Evolutionary conservation across 176 grass and related monocot species (phyloP).

Genomic region (Musa acuminata): DNA sequence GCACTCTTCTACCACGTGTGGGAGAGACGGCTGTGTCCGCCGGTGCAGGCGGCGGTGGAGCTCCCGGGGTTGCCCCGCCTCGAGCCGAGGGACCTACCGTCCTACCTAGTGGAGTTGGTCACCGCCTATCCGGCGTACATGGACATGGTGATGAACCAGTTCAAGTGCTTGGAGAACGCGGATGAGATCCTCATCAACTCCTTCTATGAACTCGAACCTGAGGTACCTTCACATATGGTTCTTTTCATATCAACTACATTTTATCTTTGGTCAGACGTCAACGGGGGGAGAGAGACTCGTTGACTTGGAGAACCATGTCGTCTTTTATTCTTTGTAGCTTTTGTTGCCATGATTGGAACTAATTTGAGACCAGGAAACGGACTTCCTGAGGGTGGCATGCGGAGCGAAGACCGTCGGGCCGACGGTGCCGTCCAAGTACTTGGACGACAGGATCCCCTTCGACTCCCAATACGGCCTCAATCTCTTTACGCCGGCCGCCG

Average conservation of each 20-base stretch:
- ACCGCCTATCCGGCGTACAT: slow-evolving; percentile 23
- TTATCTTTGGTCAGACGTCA: no score
- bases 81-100: slow-evolving; percentile 30
- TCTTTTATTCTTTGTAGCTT: no score
- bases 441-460: slow-evolving; percentile 22
- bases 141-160: slow-evolving; percentile 40
- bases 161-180: slow-evolving; percentile 30
- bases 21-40: slow-evolving; percentile 19
- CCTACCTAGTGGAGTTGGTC: slow-evolving; percentile 26
- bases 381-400: slow-evolving; percentile 49
- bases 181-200: slow-evolving; percentile 62
- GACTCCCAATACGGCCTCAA: slow-evolving; percentile 61
- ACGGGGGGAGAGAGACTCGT: no score
- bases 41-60: slow-evolving; percentile 8
- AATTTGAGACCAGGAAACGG: slow-evolving; percentile 32
- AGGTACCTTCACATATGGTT: slow-evolving; percentile 16
- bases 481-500: slow-evolving; percentile 42
- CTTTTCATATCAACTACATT: no score
- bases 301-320: no score
- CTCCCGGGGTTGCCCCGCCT: slow-evolving; percentile 33
- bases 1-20: slow-evolving; percentile 36
- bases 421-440: slow-evolving; percentile 50
- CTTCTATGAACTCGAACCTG: slow-evolving; percentile 53
- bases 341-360: no score
- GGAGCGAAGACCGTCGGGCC: slow-evolving; percentile 67